Evolutionary conservation across 129 eudicot species (phyloP).

Genomic region (Pulicaria dysenterica): DNA sequence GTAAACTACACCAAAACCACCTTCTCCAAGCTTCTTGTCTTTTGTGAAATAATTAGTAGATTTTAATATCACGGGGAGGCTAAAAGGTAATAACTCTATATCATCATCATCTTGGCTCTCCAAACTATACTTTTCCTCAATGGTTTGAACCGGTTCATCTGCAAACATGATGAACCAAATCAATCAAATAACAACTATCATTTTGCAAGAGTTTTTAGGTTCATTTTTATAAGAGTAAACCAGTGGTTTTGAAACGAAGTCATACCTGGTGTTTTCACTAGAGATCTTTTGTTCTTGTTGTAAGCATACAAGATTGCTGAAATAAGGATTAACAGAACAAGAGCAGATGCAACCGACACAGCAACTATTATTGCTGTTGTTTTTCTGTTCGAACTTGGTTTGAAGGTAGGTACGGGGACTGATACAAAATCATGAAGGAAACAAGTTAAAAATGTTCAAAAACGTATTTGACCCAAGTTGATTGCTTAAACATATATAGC

Average conservation of each 20-base stretch:
- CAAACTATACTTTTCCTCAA: not conserved
- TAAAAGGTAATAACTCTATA: slow-evolving; percentile 17
- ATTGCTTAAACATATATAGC: too few relatives aligned
- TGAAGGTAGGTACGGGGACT: not conserved
- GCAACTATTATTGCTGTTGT: not conserved
- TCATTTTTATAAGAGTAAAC: too few relatives aligned
- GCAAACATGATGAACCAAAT: not conserved
- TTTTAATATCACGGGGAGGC: slow-evolving; percentile 12
- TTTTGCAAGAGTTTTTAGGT: too few relatives aligned
- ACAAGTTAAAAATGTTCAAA: not conserved
- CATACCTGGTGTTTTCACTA: not conserved
- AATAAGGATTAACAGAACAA: not conserved
- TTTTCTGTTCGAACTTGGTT: slow-evolving; percentile 10
- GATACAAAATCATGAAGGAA: not conserved
- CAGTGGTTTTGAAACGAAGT: not conserved
- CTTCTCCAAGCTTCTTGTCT: slow-evolving; percentile 31
- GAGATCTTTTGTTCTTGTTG: slow-evolving; percentile 21
- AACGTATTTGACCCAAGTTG: not conserved
- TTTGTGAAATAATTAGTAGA: slow-evolving; percentile 22
- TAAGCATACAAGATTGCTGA: slow-evolving; percentile 11
- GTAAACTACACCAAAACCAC: slow-evolving; percentile 37
- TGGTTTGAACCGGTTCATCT: slow-evolving; percentile 1
- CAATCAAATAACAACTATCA: not conserved
- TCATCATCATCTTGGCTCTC: slow-evolving; percentile 30
- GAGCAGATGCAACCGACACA: not conserved